Conservation (phyloP, 495 filamentous ascomycete species). For the Hyaloscypha variabilis region DNA sequence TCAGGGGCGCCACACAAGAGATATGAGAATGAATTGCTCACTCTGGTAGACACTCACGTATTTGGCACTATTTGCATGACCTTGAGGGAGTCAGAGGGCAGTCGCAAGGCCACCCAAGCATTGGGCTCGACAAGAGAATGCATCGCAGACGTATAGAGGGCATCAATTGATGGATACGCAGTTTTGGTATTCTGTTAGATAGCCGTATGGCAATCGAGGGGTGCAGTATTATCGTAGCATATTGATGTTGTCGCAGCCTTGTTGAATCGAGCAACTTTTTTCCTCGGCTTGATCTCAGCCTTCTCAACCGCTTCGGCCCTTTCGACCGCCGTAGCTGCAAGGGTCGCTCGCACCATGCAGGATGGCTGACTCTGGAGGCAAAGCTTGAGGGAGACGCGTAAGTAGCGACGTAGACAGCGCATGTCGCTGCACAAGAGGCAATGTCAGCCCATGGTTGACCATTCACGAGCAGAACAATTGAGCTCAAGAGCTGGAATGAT, state of each 20-base stretch:
- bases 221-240: not conserved
- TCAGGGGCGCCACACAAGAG: constrained; percentile 27
- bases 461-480: not conserved
- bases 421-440: not conserved
- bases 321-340: not conserved
- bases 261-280: not conserved
- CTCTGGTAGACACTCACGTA: constrained; percentile 62
- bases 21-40: constrained; percentile 26
- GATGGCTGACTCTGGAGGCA: not conserved
- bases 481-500: too few relatives aligned
- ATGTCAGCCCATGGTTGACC: not conserved
- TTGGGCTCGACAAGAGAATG: constrained; percentile 60
- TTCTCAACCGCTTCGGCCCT: not conserved
- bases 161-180: not conserved
- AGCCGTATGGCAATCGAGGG: not conserved
- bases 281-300: not conserved
- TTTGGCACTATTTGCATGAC: constrained; percentile 70
- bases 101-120: constrained; percentile 63
- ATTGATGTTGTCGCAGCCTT: not conserved
- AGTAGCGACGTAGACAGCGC: not conserved
- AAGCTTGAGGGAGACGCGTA: not conserved
- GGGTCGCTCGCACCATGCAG: not conserved
- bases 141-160: constrained; percentile 31
- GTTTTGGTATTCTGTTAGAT: not conserved
- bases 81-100: constrained; percentile 67